Conservation (phyloP, 176 grass and related monocot genomes). For the Oryza australiensis region DNA sequence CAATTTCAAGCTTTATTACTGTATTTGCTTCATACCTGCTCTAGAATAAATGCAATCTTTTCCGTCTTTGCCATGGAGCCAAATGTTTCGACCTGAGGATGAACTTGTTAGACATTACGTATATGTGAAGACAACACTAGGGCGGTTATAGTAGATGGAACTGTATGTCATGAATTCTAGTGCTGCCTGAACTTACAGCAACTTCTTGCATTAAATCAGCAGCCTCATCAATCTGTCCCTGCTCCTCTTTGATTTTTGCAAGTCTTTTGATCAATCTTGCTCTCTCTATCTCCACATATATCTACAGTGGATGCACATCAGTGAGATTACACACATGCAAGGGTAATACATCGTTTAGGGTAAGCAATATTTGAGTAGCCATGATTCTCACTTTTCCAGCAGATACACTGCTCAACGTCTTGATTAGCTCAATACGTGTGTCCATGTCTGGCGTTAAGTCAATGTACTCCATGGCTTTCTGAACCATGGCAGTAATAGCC, state of each 20-base stretch:
- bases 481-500: conserved; percentile 90
- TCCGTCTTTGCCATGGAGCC: conserved; percentile 98
- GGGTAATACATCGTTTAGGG: neutral
- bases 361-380: conserved; percentile 8
- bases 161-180: conserved; percentile 15
- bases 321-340: conserved; percentile 18
- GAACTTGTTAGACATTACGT: conserved; percentile 7
- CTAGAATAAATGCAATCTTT: conserved; percentile 96
- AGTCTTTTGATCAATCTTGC: conserved; percentile 93
- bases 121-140: neutral
- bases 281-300: conserved; percentile 99
- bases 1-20: neutral
- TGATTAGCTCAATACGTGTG: conserved; percentile 85
- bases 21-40: conserved; percentile 55
- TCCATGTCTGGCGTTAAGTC: conserved; percentile 85
- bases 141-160: neutral
- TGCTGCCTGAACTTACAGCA: conserved; percentile 69
- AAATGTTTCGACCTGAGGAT: conserved; percentile 89
- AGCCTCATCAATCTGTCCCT: conserved; percentile 83
- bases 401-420: conserved; percentile 85
- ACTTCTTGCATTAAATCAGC: conserved; percentile 99
- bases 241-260: conserved; percentile 94
- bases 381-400: conserved; percentile 77
- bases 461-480: conserved; percentile 97
- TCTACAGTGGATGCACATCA: conserved; percentile 44